Conservation (phyloP, 139 green algal genomes). For the Chlorella sp. region DNA sequence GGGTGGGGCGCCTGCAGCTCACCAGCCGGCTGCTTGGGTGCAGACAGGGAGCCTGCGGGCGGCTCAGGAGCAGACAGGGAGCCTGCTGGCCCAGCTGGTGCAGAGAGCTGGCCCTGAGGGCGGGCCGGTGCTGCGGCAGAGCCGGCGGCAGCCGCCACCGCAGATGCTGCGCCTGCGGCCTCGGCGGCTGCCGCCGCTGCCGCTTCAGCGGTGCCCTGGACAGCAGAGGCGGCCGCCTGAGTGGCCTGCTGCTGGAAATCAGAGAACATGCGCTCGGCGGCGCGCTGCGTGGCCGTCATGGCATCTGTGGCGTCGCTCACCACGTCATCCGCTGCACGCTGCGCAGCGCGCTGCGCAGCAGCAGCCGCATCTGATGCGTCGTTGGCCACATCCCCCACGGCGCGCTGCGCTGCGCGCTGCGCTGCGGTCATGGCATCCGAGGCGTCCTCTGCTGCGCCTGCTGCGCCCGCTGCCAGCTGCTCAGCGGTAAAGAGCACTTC, state of each 20-base stretch:
- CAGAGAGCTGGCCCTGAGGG: background rate
- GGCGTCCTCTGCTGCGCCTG: no score
- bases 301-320: background rate
- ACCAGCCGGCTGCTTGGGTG: background rate
- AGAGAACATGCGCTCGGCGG: no score
- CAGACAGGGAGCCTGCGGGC: background rate
- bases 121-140: background rate
- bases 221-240: background rate
- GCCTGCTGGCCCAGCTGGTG: background rate
- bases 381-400: background rate
- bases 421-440: no score
- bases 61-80: background rate
- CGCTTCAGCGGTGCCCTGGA: background rate
- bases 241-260: background rate
- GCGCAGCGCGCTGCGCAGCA: background rate
- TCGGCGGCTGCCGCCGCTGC: background rate
- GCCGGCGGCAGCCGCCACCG: background rate
- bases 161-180: background rate
- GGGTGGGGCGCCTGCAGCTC: background rate
- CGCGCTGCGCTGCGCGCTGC: no score
- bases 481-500: background rate
- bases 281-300: background rate
- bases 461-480: background rate
- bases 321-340: background rate
- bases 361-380: background rate